A percentile compares a stretch with the other conserved stretches of the same genome.
phyloP scores from a whole-genome alignment of 2,329 filamentous ascomycete genomes.

The Rasamsonia emersonii region DNA sequence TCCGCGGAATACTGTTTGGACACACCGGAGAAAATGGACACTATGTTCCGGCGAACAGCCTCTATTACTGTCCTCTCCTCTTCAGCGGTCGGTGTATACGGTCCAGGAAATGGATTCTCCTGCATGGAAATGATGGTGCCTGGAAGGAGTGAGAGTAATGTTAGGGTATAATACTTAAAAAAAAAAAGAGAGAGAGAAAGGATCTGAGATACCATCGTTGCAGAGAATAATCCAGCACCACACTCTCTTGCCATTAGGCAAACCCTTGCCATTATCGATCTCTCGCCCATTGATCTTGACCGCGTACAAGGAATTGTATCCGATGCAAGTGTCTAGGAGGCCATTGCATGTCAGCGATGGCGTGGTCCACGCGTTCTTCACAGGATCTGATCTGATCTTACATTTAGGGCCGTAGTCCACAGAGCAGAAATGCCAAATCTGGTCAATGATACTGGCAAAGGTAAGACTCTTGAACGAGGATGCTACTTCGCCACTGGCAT shows the following conservation, averaged over 20 bases:
- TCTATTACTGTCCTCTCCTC: slow-evolving; percentile 22
- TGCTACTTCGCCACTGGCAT: slow-evolving; percentile 14
- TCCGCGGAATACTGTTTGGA: slow-evolving; percentile 44
- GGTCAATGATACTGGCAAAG: slow-evolving; percentile 54
- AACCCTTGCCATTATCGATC: slow-evolving; percentile 20
- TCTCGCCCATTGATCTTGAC: slow-evolving; percentile 42
- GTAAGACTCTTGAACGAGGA: slow-evolving; percentile 33
- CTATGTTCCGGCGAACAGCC: slow-evolving; percentile 47
- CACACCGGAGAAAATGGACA: slow-evolving; percentile 54
- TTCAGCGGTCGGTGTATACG: slow-evolving; percentile 23
- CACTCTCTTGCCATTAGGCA: slow-evolving; percentile 45
- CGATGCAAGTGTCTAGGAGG: slow-evolving; percentile 55
- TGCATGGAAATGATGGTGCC: slow-evolving; percentile 64
- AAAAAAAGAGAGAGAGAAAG: neutral
- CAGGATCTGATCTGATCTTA: slow-evolving; percentile 24
- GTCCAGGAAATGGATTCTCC: slow-evolving; percentile 48
- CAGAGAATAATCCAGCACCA: slow-evolving; percentile 68
- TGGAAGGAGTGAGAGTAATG: slow-evolving; percentile 16
- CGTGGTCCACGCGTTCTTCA: neutral
- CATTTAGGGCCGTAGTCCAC: slow-evolving; percentile 61
- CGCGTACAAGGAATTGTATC: slow-evolving; percentile 53
- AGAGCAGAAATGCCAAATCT: slow-evolving; percentile 68
- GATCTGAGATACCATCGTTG: slow-evolving; percentile 45
- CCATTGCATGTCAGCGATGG: slow-evolving; percentile 9
- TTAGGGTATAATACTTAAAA: neutral